phyloP scores from a whole-genome alignment of 257 asterid species.

The Solanum chilense region DNA sequence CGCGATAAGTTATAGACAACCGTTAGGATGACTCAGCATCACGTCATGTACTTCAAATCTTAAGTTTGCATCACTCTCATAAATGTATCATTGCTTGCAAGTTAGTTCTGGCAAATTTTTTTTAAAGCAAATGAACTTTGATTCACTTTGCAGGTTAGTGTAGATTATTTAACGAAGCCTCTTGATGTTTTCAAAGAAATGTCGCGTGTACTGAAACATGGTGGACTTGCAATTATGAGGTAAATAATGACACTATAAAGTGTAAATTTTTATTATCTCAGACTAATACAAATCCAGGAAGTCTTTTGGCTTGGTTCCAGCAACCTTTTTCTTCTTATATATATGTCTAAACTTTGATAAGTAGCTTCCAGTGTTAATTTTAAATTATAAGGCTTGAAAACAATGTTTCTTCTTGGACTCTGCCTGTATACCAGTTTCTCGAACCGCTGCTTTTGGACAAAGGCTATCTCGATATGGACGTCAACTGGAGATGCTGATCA shows the following conservation, averaged over 20 bases:
- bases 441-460: conserved; percentile 93
- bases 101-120: not conserved
- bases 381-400: not conserved
- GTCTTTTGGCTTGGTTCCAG: not conserved
- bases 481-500: conserved; percentile 95
- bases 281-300: not conserved
- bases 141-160: conserved; percentile 65
- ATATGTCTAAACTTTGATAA: not conserved
- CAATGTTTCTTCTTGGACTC: conserved; percentile 2
- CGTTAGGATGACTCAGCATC: not conserved
- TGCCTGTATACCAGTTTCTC: conserved; percentile 53
- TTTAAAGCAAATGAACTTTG: not conserved
- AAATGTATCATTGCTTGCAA: not conserved
- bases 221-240: conserved; percentile 86
- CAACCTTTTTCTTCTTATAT: not conserved
- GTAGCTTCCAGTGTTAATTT: not conserved
- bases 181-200: conserved; percentile 83
- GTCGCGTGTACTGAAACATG: conserved; percentile 80
- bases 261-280: not conserved
- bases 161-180: conserved; percentile 88
- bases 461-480: conserved; percentile 96
- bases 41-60: not conserved
- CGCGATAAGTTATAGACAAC: not conserved
- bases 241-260: conserved; percentile 7
- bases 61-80: not conserved